These are phyloP conservation scores for Talaromyces pinophilus DNA, from an alignment of 2,329 filamentous ascomycete species.

Conservation along the genomic window DNA sequence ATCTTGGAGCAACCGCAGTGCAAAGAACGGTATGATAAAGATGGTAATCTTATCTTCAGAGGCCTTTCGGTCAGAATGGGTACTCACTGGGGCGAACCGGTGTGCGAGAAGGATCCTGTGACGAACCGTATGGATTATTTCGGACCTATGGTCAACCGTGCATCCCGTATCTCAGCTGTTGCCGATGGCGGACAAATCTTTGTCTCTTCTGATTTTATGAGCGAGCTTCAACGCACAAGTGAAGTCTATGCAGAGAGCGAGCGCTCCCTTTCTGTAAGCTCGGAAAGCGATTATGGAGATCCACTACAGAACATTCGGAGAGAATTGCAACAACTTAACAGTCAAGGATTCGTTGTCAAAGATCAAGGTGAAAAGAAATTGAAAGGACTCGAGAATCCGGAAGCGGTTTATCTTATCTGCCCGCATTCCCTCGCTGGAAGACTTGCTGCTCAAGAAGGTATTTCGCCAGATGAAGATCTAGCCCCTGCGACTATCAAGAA, in stretches of 20 bases:
- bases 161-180: constrained; percentile 87
- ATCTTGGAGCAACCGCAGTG: constrained; percentile 85
- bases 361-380: constrained; percentile 93
- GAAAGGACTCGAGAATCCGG: constrained; percentile 95
- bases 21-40: constrained; percentile 77
- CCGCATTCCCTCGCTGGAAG: constrained; percentile 83
- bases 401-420: constrained; percentile 93
- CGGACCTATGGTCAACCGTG: constrained; percentile 98
- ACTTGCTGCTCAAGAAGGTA: constrained; percentile 50
- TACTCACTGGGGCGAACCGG: constrained; percentile 90
- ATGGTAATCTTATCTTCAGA: constrained; percentile 86
- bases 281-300: constrained; percentile 70
- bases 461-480: constrained; percentile 49
- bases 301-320: constrained; percentile 75
- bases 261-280: constrained; percentile 65
- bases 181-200: constrained; percentile 97
- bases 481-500: constrained; percentile 59
- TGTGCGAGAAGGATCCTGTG: constrained; percentile 93
- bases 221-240: constrained; percentile 87
- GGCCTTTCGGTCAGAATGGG: constrained; percentile 97
- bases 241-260: constrained; percentile 88
- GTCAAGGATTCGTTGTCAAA: constrained; percentile 94
- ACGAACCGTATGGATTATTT: constrained; percentile 99
- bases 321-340: constrained; percentile 82
- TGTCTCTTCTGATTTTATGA: constrained; percentile 95